Percentiles rank a stretch among this genome's conserved stretches.
Conservation (phyloP, 306 rosid species). For the Vigna unguiculata region DNA sequence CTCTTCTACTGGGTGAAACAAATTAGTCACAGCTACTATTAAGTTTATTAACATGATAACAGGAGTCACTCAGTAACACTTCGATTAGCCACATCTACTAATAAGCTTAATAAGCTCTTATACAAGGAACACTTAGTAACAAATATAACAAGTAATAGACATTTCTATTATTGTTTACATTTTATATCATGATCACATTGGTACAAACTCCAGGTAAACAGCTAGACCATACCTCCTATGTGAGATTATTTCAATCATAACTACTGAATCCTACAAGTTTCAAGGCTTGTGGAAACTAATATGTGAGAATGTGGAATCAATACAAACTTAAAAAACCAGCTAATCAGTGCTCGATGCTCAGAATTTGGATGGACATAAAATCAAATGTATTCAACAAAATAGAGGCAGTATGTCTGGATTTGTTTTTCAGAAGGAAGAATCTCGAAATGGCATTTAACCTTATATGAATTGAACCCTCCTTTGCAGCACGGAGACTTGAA, state of each 20-base stretch:
- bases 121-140: not conserved
- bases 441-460: conserved; percentile 59
- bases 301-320: conserved; percentile 11
- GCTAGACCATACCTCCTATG: conserved; percentile 23
- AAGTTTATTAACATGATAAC: conserved; percentile 5
- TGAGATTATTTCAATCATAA: conserved; percentile 24
- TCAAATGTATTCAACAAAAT: conserved; percentile 27
- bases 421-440: conserved; percentile 40
- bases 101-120: conserved; percentile 20
- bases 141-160: conserved; percentile 10
- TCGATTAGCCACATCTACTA: not conserved
- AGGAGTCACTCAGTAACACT: not conserved
- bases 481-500: conserved; percentile 90
- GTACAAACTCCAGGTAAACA: conserved; percentile 24
- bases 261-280: conserved; percentile 22
- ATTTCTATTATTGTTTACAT: conserved; percentile 17
- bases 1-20: not conserved
- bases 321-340: conserved; percentile 29
- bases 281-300: not conserved
- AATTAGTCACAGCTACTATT: not conserved
- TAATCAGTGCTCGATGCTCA: not conserved
- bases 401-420: conserved; percentile 17
- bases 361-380: conserved; percentile 33
- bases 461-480: conserved; percentile 94
- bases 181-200: conserved; percentile 26